Evolutionary conservation across 2,329 filamentous ascomycete species (phyloP), one percentile per base, ranked within the genome.

Genomic region (Sporothrix curviconia): DNA sequence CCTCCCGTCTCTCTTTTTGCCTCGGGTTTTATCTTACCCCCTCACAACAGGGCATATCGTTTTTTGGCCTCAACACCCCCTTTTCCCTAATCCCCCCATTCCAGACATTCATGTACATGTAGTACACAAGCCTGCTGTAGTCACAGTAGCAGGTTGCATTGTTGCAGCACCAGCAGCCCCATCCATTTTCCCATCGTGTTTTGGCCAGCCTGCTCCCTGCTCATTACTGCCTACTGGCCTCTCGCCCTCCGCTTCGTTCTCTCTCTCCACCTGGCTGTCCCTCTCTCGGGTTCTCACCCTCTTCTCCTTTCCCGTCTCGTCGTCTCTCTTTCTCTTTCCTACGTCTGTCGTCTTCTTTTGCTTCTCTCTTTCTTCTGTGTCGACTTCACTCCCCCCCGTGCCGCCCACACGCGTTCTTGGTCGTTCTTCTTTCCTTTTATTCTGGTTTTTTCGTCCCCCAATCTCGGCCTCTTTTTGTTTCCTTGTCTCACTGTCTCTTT

Each of bases 171-270:
- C 43, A 46, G 39, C 28, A 36, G 8, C 15, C 40, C 37, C n/a
- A 36, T 36, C 25, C 17, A 43, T 36, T 55, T 55, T 46, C 40
- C 32, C 40, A 36, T 44, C 32, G 39, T 40, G 22, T 55, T 28
- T 37, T 42, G 37, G 32, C 25, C 25, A 22, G 25, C 25, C 24
- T 22, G 24, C 12, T 15, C 17, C 17, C 32, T 36, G 39, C 42
- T 43, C 55, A 51, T 55, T 61, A 55, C 34, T 58, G 57, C 24
- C 30, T 39, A 17, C 25, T 56, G 24, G 19, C 42, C 53, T 50
- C 68, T 68, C 62, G 65, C 59, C 64, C 62, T 62, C 56, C 57
- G 52, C 58, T 59, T 56, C 57, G 56, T 37, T 58, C 54, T 19
- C 43, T 49, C 47, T 52, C 28, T 47, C 53, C 44, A n/a, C 30